Evolutionary conservation across 1,139 yeast genomes (phyloP), one percentile per base, ranked within the genome.

Genomic region (Suhomyces bribrorum): DNA sequence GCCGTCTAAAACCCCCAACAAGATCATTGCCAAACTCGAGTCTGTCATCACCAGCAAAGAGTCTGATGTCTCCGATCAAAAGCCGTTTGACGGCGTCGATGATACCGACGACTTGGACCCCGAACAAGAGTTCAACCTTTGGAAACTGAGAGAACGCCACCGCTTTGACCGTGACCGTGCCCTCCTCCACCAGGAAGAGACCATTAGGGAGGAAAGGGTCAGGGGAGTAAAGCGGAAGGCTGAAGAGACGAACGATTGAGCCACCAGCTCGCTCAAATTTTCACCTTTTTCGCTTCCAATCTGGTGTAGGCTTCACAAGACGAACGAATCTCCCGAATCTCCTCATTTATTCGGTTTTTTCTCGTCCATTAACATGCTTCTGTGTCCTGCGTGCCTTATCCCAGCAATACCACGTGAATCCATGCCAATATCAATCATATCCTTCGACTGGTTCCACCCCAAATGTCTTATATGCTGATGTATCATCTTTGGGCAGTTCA

Each of bases 41-140:
- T 33, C 34, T 26, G 26, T 14, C 7, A 34, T 14, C 5, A 18
- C 32, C 5, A 13, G 14, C 7, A 25, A 12, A n/a, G 18, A 6
- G 9, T 14, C 16, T 4, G 36, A 32, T 15, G 32, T 17, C 3
- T 12, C 32, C 2, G 26, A 29, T 12, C 17, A 23, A 16, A 26
- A 32, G 6, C 26, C 22, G n/a, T 37, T 25, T 12, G 62, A 57
- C 6, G 66, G 62, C 0, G 59, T 77, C 1, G 81, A 77, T 46
- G 84, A 79, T 46, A 75, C 81, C 0, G 84, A 79, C 49, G 80
- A 73, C 26, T 29, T 74, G 11, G 78, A 77, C 44, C 78, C 81
- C 0, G 74, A 62, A 30, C 54, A 49, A 2, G 84, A 78, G 50
- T 54, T 53, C 27, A 59, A 54, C 5, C 70, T 62, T 6, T 79